Conservation (phyloP, 108 stramenopile genomes). For the Pelagomonas calceolata region DNA sequence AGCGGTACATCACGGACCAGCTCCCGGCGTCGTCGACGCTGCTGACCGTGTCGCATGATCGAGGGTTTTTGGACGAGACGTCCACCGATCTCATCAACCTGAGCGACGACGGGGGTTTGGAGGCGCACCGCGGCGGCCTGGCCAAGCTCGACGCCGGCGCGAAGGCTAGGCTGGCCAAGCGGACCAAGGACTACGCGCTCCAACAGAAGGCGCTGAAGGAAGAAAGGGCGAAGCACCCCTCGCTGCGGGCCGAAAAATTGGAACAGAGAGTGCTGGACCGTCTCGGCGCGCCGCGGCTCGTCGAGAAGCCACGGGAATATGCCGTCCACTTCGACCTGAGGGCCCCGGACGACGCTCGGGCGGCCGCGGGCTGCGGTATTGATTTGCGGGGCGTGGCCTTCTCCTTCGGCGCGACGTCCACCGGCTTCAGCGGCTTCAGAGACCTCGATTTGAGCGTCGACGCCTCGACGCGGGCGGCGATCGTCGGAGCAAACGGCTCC, state of each 20-base stretch:
- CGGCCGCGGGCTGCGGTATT: too few species aligned
- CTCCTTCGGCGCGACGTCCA: not conserved
- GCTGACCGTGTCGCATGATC: conserved; percentile 90
- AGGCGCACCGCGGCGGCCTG: not conserved
- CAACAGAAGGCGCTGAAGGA: not conserved
- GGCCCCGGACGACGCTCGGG: conserved; percentile 2
- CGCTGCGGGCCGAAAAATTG: conserved; percentile 6
- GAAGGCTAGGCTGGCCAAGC: not conserved
- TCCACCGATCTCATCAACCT: conserved; percentile 24
- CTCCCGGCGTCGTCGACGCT: conserved; percentile 79
- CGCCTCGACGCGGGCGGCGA: conserved; percentile 55
- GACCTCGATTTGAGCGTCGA: conserved; percentile 47
- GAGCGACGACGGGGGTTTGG: not conserved
- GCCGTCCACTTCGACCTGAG: conserved; percentile 60
- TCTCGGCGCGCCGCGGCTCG: conserved; percentile 54
- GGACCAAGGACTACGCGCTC: not conserved
- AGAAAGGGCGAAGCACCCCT: not conserved
- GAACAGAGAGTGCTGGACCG: conserved; percentile 47
- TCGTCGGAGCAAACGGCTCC: conserved; percentile 70
- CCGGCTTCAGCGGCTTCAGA: not conserved
- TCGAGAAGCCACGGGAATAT: conserved; percentile 76
- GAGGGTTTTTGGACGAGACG: conserved; percentile 94
- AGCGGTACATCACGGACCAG: conserved; percentile 84
- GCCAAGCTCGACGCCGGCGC: not conserved
- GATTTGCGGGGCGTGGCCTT: not conserved